Evolutionary conservation across 345 rosid genomes (phyloP).

Genomic region (Ricinus communis): DNA sequence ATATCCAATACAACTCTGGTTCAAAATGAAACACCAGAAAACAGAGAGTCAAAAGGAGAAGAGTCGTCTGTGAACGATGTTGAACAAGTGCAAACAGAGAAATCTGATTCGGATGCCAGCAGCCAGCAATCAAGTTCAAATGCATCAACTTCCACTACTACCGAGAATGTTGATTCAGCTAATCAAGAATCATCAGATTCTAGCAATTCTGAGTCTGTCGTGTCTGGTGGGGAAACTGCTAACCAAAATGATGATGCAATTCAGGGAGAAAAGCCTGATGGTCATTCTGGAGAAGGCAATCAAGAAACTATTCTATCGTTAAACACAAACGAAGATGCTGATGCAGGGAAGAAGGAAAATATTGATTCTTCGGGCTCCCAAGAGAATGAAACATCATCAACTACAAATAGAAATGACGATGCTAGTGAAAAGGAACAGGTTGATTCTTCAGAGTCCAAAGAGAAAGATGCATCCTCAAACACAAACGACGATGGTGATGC

Average conservation of each 20-base stretch:
- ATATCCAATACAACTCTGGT: slow-evolving; percentile 23
- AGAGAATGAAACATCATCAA: slow-evolving; percentile 28
- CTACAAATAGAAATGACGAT: slow-evolving; percentile 20
- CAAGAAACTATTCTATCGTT: slow-evolving; percentile 30
- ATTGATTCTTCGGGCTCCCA: slow-evolving; percentile 26
- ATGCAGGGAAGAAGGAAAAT: slow-evolving; percentile 26
- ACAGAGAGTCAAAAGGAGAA: slow-evolving; percentile 24
- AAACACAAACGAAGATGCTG: slow-evolving; percentile 30
- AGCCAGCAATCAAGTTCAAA: slow-evolving; percentile 46
- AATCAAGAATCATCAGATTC: slow-evolving; percentile 35
- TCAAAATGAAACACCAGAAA: slow-evolving; percentile 27
- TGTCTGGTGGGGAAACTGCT: slow-evolving; percentile 26
- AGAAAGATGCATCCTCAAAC: slow-evolving; percentile 27
- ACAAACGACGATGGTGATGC: not conserved
- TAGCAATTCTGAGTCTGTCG: slow-evolving; percentile 23
- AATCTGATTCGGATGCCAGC: slow-evolving; percentile 39
- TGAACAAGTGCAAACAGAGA: slow-evolving; percentile 41
- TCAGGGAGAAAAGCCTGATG: slow-evolving; percentile 18
- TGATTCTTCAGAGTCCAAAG: slow-evolving; percentile 28
- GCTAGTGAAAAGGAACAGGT: slow-evolving; percentile 26
- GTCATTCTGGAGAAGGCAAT: slow-evolving; percentile 25
- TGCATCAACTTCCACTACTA: slow-evolving; percentile 34
- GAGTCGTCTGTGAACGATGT: slow-evolving; percentile 32
- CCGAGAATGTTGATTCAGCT: slow-evolving; percentile 33
- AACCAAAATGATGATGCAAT: slow-evolving; percentile 10